Percentiles rank a stretch among this genome's conserved stretches.
These are phyloP conservation scores for Apiospora saccharicola DNA, from an alignment of 2,329 filamentous ascomycete genomes.

Conservation along the genomic window DNA sequence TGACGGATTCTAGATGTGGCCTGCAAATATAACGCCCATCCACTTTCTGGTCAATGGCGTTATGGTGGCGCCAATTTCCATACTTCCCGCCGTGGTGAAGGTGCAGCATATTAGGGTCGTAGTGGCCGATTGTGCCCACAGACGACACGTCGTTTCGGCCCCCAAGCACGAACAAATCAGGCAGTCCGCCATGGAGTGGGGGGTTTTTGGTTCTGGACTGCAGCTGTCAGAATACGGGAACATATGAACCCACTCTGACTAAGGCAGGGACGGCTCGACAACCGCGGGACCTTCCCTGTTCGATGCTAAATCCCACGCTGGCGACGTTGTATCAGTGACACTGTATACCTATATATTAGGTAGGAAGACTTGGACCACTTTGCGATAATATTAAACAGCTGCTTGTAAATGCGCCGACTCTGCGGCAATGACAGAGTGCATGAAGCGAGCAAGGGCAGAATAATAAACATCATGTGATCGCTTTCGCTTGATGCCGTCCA, in stretches of 20 bases:
- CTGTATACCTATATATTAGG: no score
- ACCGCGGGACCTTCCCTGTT: not conserved
- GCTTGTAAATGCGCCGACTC: not conserved
- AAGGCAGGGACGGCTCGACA: not conserved
- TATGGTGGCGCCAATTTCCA: not conserved
- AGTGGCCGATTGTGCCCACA: not conserved
- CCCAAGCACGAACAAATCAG: not conserved
- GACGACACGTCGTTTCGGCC: not conserved
- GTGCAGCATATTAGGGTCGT: not conserved
- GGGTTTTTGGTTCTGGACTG: slow-evolving; percentile 3
- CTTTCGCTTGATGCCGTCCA: not conserved
- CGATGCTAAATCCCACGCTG: not conserved
- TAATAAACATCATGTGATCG: not conserved
- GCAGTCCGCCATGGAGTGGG: not conserved
- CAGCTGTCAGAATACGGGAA: slow-evolving; percentile 5
- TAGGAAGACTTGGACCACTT: not conserved
- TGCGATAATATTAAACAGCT: not conserved
- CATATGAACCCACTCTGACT: not conserved
- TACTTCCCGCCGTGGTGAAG: not conserved
- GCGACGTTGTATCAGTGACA: not conserved
- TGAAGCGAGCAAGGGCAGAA: not conserved
- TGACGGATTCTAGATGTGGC: no score
- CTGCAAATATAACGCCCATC: no score
- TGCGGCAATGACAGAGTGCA: not conserved
- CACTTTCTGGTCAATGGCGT: not conserved